Evolutionary conservation across 768 basidiomycete genomes (phyloP).

Genomic region (Lactarius deliciosus): DNA sequence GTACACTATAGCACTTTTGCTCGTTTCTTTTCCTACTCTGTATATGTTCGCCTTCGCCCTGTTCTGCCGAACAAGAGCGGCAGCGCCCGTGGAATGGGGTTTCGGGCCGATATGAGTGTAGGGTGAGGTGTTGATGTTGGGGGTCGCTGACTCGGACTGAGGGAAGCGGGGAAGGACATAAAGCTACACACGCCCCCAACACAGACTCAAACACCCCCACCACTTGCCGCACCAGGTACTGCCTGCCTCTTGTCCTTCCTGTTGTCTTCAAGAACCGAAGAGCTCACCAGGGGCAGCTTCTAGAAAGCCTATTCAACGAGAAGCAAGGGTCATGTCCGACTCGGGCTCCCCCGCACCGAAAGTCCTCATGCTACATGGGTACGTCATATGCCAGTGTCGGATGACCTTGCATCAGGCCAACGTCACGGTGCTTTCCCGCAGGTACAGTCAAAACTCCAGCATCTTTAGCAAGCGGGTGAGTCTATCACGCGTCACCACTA

Average conservation of each 20-base stretch:
- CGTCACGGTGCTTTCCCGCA: conserved; percentile 31
- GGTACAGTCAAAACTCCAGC: conserved; percentile 64
- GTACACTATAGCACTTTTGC: neutral
- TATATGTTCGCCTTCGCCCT: neutral
- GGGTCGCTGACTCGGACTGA: neutral
- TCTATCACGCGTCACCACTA: conserved; percentile 3
- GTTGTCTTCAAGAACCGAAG: neutral
- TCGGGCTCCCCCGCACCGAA: conserved; percentile 3
- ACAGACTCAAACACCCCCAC: neutral
- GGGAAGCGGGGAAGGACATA: neutral
- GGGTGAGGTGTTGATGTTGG: neutral
- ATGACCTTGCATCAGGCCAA: conserved; percentile 3
- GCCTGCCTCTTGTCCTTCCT: neutral
- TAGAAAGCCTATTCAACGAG: neutral
- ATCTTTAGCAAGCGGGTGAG: conserved; percentile 70
- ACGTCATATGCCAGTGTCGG: conserved; percentile 3
- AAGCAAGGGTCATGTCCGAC: conserved; percentile 11
- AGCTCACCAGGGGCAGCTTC: neutral
- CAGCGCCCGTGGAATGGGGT: conserved; percentile 1
- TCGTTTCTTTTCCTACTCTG: neutral
- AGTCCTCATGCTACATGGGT: conserved; percentile 26
- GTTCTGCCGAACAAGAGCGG: conserved; percentile 1
- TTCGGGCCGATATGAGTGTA: neutral
- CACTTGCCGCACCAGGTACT: neutral
- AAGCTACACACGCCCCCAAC: neutral